Conservation (phyloP, 2,329 filamentous ascomycete species). For the Macrophomina pseudophaseolina region DNA sequence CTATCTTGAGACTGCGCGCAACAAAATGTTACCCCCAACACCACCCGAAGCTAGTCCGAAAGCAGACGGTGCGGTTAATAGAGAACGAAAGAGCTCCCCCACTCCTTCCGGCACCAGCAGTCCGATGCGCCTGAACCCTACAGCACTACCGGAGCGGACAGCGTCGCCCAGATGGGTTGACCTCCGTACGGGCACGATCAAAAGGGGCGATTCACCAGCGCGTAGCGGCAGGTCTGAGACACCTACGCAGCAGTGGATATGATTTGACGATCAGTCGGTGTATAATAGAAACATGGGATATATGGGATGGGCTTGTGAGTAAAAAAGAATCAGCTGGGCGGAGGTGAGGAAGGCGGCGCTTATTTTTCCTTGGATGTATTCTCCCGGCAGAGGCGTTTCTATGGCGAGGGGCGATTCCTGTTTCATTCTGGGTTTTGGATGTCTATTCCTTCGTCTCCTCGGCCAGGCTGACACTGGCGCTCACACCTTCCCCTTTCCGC, state of each 20-base stretch:
- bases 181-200: conserved; percentile 15
- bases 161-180: conserved; percentile 21
- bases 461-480: conserved; percentile 4
- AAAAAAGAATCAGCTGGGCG: not conserved
- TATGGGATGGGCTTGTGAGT: not conserved
- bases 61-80: not conserved
- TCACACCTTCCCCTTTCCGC: not conserved
- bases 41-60: conserved; percentile 29
- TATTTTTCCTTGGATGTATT: conserved; percentile 6
- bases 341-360: not conserved
- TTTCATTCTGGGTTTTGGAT: conserved; percentile 20
- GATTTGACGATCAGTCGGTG: not conserved
- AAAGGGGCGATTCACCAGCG: conserved; percentile 3
- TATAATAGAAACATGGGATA: conserved; percentile 15
- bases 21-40: conserved; percentile 42
- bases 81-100: not conserved
- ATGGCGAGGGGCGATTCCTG: conserved; percentile 8
- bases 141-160: conserved; percentile 2
- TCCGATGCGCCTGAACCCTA: not conserved
- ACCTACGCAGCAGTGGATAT: conserved; percentile 16
- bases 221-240: not conserved
- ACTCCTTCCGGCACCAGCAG: not conserved
- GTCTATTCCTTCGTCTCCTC: not conserved
- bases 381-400: conserved; percentile 15
- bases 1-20: conserved; percentile 41